A percentile compares a stretch with the other conserved stretches of the same genome.
These are phyloP conservation scores for Ophiocordyceps camponoti-leonardi DNA, from an alignment of 2,329 filamentous ascomycete genomes.

Conservation along the genomic window DNA sequence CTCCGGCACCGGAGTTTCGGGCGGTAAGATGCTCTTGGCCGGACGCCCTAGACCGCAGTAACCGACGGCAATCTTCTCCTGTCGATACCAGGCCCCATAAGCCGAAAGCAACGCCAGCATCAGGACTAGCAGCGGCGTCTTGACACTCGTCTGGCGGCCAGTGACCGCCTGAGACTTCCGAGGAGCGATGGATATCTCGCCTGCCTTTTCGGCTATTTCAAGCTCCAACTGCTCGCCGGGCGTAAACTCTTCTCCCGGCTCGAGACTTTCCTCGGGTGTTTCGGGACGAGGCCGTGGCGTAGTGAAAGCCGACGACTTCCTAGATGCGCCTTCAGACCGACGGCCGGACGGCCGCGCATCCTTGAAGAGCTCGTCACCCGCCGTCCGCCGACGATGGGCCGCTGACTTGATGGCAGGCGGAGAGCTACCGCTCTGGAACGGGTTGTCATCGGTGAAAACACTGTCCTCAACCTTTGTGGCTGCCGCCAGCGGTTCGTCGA, in stretches of 20 bases:
- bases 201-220: slow-evolving; percentile 44
- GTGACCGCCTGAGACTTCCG: slow-evolving; percentile 20
- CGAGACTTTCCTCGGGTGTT: slow-evolving; percentile 24
- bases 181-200: slow-evolving; percentile 26
- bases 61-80: slow-evolving; percentile 91
- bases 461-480: slow-evolving; percentile 15
- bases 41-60: slow-evolving; percentile 76
- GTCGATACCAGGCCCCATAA: slow-evolving; percentile 70
- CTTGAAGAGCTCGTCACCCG: slow-evolving; percentile 22
- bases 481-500: slow-evolving; percentile 15
- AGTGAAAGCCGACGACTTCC: slow-evolving; percentile 41
- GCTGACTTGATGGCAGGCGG: slow-evolving; percentile 35
- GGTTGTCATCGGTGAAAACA: slow-evolving; percentile 78
- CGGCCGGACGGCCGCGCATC: slow-evolving; percentile 26
- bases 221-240: slow-evolving; percentile 76
- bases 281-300: slow-evolving; percentile 17
- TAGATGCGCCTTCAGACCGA: slow-evolving; percentile 23
- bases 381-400: slow-evolving; percentile 30
- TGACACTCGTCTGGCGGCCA: slow-evolving; percentile 28
- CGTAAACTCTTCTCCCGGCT: slow-evolving; percentile 82
- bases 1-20: slow-evolving; percentile 44
- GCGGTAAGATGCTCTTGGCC: slow-evolving; percentile 31
- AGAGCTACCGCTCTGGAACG: slow-evolving; percentile 76
- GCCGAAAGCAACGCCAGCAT: slow-evolving; percentile 51
- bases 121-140: slow-evolving; percentile 54